Base-by-base conservation (phyloP, 1,139 yeast genomes). In the Casaregolazyma lundiana region DNA sequence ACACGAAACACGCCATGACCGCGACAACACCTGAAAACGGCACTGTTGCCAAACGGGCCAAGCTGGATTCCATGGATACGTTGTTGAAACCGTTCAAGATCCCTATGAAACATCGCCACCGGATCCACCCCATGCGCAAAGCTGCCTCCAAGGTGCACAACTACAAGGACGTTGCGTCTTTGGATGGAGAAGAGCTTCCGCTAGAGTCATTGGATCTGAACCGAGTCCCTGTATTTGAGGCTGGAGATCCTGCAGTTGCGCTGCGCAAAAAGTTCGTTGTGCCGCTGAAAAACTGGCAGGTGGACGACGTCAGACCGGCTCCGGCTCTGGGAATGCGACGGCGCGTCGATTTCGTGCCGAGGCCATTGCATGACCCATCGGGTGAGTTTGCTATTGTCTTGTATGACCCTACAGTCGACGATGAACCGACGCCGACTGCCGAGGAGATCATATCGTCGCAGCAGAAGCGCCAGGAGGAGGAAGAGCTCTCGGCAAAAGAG, bases 371-470 rank as follows among this genome's bases (percentile, higher is more conserved):
- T 62, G 98, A 92, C 66, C 98, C 99, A 0, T 75, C 83, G 45
- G 88, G 84, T 52, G 97, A 92, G 63, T 83, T 88, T 61, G 97
- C 98, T 0, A 88, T 94, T 46, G 97, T 92, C 1, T 71, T 92
- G 41, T 92, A 88, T 60, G 99, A 92, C 62, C 99, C 99, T 0
- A 87, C 97, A 0, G 82, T 90, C 3, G 95, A 86, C 59, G 72
- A 75, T 17, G 55, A 56, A 39, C 58, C 57, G 5, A 43, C 45
- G 2, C 41, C 41, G 7, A 49, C 41, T 17, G 52, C 45, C n/a
- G 53, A 26, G 9, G 42, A 36, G 32, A 38, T 36, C 13, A 16
- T 34, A 7, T 17, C 35, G 16, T 13, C 24, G 6, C 29, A 54
- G 30, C 61, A 54, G 7, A 44, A 54, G 38, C 59, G 60, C 30